These are phyloP conservation scores for Cytospora paraplurivora DNA, from an alignment of 2,329 filamentous ascomycete genomes.

Conservation along the genomic window DNA sequence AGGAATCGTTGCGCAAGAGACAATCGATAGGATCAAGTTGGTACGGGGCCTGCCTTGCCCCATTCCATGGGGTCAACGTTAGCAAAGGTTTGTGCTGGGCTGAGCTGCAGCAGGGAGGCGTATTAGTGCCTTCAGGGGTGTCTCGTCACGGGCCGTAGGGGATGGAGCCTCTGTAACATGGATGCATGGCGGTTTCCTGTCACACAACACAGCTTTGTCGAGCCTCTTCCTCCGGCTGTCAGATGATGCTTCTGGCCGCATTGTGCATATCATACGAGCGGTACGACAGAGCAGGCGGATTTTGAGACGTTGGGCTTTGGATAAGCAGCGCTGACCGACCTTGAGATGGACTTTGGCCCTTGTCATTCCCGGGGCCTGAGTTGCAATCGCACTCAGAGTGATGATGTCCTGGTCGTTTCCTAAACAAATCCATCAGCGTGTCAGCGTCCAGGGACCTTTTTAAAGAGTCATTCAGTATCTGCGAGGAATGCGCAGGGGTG, in stretches of 20 bases:
- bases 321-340: constrained; percentile 27
- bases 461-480: not conserved
- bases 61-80: constrained; percentile 26
- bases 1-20: constrained; percentile 36
- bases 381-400: constrained; percentile 22
- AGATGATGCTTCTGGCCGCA: constrained; percentile 21
- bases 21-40: constrained; percentile 33
- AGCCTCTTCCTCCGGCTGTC: constrained; percentile 15
- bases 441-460: constrained; percentile 19
- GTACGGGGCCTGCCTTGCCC: constrained; percentile 33
- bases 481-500: not conserved
- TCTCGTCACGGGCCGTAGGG: constrained; percentile 20
- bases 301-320: constrained; percentile 8
- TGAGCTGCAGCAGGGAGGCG: constrained; percentile 26
- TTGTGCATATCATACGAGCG: constrained; percentile 18
- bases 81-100: constrained; percentile 26
- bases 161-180: constrained; percentile 28
- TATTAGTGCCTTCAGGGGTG: constrained; percentile 27
- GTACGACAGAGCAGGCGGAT: constrained; percentile 20
- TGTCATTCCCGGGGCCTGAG: constrained; percentile 29
- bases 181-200: constrained; percentile 12
- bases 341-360: constrained; percentile 28
- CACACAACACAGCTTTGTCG: constrained; percentile 15
- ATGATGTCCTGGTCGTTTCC: constrained; percentile 16
- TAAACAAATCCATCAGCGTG: constrained; percentile 16